These are phyloP conservation scores for Micromonas pusilla DNA, from an alignment of 139 green algal genomes.

Conservation along the genomic window DNA sequence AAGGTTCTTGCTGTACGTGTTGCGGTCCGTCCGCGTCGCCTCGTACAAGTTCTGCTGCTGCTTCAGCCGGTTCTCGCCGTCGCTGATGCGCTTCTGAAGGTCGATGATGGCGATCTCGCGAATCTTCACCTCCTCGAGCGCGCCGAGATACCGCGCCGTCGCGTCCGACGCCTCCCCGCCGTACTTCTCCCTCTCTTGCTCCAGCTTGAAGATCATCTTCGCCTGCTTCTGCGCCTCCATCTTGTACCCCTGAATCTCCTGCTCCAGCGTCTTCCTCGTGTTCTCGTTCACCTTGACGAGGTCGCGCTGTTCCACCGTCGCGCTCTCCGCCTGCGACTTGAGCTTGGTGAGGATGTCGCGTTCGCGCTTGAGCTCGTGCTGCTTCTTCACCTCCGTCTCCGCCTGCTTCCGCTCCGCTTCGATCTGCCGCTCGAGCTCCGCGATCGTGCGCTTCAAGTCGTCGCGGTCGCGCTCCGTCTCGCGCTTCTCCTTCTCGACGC, in stretches of 20 bases:
- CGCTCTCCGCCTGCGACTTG: constrained; percentile 68
- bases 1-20: constrained; percentile 83
- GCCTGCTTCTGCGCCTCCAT: constrained; percentile 63
- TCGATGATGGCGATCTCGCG: constrained; percentile 78
- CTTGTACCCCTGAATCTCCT: constrained; percentile 73
- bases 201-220: constrained; percentile 61
- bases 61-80: constrained; percentile 75
- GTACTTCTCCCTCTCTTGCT: constrained; percentile 78
- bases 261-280: constrained; percentile 76
- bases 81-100: constrained; percentile 78
- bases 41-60: constrained; percentile 83
- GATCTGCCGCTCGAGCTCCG: constrained; percentile 30
- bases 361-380: constrained; percentile 76
- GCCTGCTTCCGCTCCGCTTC: constrained; percentile 21
- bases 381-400: constrained; percentile 63
- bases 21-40: constrained; percentile 66
- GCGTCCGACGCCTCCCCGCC: constrained; percentile 65
- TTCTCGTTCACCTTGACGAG: constrained; percentile 80
- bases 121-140: constrained; percentile 78
- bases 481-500: constrained; percentile 48
- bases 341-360: constrained; percentile 82
- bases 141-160: constrained; percentile 61
- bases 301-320: constrained; percentile 70
- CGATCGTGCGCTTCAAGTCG: constrained; percentile 25
- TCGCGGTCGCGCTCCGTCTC: constrained; percentile 53